Conservation (phyloP, 768 basidiomycete genomes). For the Pleurotus citrinopileatus region DNA sequence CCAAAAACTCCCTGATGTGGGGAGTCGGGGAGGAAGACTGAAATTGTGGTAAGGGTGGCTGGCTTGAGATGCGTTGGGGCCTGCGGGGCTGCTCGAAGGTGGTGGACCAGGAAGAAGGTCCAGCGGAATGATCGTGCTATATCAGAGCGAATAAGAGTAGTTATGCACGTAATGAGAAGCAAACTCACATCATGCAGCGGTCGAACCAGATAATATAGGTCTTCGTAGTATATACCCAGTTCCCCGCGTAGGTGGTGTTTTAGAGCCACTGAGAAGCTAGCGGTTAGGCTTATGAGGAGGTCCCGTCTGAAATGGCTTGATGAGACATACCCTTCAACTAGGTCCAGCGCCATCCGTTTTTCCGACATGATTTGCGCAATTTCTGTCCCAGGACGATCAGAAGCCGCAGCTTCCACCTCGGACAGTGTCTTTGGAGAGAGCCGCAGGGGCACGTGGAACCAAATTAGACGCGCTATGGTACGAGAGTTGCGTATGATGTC, state of each 20-base stretch:
- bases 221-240: conserved; percentile 58
- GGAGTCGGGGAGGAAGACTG: background rate
- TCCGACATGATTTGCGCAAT: conserved; percentile 53
- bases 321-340: conserved; percentile 49
- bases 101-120: conserved; percentile 13
- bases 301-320: background rate
- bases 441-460: conserved; percentile 60
- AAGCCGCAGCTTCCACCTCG: conserved; percentile 28
- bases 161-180: background rate
- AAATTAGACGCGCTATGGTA: conserved; percentile 50
- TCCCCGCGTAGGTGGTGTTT: conserved; percentile 67
- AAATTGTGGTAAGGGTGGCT: conserved; percentile 15
- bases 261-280: conserved; percentile 51
- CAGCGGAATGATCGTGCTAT: conserved; percentile 32
- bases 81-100: conserved; percentile 16
- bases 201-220: conserved; percentile 53
- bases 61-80: conserved; percentile 26
- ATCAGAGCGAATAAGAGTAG: background rate
- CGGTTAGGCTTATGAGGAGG: background rate
- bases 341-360: conserved; percentile 56
- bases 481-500: conserved; percentile 52
- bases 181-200: conserved; percentile 51
- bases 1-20: background rate
- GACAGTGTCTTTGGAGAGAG: conserved; percentile 36
- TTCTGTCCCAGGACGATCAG: conserved; percentile 37